Conservation (phyloP, 2,329 filamentous ascomycete species). For the Trichoderma polysporum region DNA sequence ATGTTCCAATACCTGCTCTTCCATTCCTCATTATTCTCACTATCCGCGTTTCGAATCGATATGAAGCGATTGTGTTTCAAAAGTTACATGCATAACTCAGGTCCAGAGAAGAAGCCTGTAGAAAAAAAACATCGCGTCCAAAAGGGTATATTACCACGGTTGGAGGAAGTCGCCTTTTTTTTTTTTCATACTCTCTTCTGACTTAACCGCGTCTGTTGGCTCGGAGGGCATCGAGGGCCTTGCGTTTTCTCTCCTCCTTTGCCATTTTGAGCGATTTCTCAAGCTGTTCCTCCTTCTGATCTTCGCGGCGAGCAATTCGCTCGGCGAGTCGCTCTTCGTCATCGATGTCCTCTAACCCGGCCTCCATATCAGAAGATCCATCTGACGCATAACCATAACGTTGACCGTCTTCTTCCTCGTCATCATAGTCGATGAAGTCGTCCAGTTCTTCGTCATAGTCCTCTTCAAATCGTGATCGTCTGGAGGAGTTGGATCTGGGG, state of each 20-base stretch:
- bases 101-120: not conserved
- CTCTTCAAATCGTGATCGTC: constrained; percentile 47
- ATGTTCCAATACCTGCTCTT: not conserved
- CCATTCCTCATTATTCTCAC: not conserved
- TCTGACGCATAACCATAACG: constrained; percentile 61
- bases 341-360: constrained; percentile 70
- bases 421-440: constrained; percentile 62
- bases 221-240: constrained; percentile 40
- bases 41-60: not conserved
- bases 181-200: not conserved
- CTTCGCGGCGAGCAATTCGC: constrained; percentile 63
- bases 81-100: not conserved
- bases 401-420: constrained; percentile 51
- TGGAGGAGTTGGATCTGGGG: constrained; percentile 31
- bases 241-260: constrained; percentile 56
- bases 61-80: not conserved
- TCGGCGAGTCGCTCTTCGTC: constrained; percentile 66
- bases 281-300: constrained; percentile 61
- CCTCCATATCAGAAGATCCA: constrained; percentile 75
- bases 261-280: constrained; percentile 61
- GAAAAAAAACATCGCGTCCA: not conserved
- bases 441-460: constrained; percentile 65
- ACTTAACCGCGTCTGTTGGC: constrained; percentile 31
- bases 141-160: not conserved
- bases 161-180: not conserved